Evolutionary conservation across 2,329 filamentous ascomycete genomes (phyloP), one percentile per base, ranked within the genome.

Genomic region (Alternaria burnsii): DNA sequence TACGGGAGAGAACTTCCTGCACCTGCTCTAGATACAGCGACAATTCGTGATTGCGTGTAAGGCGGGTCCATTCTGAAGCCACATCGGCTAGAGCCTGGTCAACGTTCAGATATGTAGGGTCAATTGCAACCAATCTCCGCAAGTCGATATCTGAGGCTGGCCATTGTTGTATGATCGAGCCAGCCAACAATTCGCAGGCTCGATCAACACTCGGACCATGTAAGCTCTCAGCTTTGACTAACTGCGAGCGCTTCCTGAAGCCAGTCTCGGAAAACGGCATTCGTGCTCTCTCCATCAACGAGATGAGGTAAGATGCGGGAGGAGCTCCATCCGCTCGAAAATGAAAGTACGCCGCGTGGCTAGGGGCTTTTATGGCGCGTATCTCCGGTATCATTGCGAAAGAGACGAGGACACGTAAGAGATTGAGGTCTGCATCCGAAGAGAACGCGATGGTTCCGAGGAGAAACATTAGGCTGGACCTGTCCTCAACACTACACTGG

Each of bases 31-130:
- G 59, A 63, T 87, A 82, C 0, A 70, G 42, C 0, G 76, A 80
- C 0, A 87, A 75, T 28, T 84, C 77, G 10, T 78, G 61, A 44
- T 88, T 88, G 5, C 80, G 76, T n/a, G 77, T 81, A 0, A 86
- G 66, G 0, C 82, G 79, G 5, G 72, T 62, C 85, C 85, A 88
- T 52, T 86, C 82, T 0, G 78, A 78, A 0, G 66, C 62, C 14
- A 88, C 69, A 0, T 70, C 66, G 0, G 75, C 64, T 1, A 86
- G 38, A 3, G 83, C 84, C 11, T 71, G 61, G 0, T 61, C 38
- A 3, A 85, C 59, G 0, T 71, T 46, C 0, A 88, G 28, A 3
- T 80, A 47, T 6, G 42, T 42, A 4, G 54, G 20, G 4, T 78
- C 68, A 3, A 71, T 52, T 1, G 72, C 61, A 2, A 61, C 50